phyloP scores from a whole-genome alignment of 1,284 basidiomycete species.

The Boletus hoseneyae region DNA sequence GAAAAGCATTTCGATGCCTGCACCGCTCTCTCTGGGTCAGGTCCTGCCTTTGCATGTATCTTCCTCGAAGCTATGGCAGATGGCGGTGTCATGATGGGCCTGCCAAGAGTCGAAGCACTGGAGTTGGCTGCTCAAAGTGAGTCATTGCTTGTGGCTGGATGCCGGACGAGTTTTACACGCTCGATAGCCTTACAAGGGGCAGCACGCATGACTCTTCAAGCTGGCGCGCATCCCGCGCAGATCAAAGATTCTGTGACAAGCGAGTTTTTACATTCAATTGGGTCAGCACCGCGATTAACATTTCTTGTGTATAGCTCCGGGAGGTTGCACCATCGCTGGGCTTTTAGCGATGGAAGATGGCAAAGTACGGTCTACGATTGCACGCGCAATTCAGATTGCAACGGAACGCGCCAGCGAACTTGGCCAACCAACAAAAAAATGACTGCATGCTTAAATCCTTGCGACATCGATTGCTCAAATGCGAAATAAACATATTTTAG shows the following conservation, averaged over 20 bases:
- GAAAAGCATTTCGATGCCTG: conserved; percentile 99
- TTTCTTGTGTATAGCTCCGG: conserved; percentile 74
- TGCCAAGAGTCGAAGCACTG: conserved; percentile 90
- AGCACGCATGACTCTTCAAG: conserved; percentile 92
- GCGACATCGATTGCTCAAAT: neutral
- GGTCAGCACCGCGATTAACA: neutral
- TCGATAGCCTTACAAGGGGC: conserved; percentile 89
- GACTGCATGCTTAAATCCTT: conserved; percentile 1
- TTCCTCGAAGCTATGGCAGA: conserved; percentile 99
- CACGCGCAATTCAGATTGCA: conserved; percentile 91
- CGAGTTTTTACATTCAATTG: conserved; percentile 38
- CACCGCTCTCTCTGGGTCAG: conserved; percentile 94
- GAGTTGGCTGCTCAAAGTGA: conserved; percentile 95
- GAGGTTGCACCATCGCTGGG: conserved; percentile 98
- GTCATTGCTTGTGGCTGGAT: conserved; percentile 29
- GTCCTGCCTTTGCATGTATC: conserved; percentile 95
- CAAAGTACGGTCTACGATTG: conserved; percentile 90
- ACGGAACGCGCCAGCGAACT: conserved; percentile 84
- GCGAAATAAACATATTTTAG: conserved; percentile 3
- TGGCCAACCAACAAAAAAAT: conserved; percentile 56
- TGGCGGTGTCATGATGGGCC: conserved; percentile 99
- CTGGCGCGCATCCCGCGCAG: conserved; percentile 89
- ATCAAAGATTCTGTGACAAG: conserved; percentile 98
- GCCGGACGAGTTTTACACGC: neutral
- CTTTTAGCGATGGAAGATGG: conserved; percentile 95